A percentile compares a stretch with the other conserved stretches of the same genome.
Evolutionary conservation across 2,329 filamentous ascomycete genomes (phyloP).

Genomic region (Amauroascus verrucosus): DNA sequence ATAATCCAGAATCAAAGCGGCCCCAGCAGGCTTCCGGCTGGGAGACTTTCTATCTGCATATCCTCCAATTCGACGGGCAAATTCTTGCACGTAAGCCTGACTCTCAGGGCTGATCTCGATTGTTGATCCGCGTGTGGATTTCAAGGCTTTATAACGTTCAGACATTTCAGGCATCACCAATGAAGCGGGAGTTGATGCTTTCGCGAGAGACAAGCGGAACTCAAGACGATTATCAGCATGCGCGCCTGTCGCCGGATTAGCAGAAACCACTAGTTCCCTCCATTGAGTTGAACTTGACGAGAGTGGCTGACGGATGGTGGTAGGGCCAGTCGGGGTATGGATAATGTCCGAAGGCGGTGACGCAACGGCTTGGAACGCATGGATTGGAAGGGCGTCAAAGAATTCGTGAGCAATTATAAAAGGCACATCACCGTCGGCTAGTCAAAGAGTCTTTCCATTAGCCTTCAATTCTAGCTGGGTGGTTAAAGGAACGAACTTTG

Average conservation of each 20-base stretch:
- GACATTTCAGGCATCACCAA: slow-evolving; percentile 76
- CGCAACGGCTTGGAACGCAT: slow-evolving; percentile 74
- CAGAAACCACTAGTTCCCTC: slow-evolving; percentile 71
- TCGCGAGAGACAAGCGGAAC: slow-evolving; percentile 75
- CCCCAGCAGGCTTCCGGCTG: slow-evolving; percentile 55
- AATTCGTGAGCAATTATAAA: slow-evolving; percentile 97
- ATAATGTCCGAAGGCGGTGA: slow-evolving; percentile 40
- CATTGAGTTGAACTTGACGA: slow-evolving; percentile 50
- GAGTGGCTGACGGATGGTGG: slow-evolving; percentile 35
- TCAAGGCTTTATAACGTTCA: slow-evolving; percentile 65
- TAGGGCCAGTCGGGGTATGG: slow-evolving; percentile 40
- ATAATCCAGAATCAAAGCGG: slow-evolving; percentile 93
- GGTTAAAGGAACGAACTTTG: slow-evolving; percentile 42
- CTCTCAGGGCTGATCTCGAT: slow-evolving; percentile 89
- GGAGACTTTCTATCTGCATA: slow-evolving; percentile 19
- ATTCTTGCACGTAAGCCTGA: slow-evolving; percentile 65
- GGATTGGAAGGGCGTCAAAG: slow-evolving; percentile 94
- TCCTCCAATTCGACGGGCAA: slow-evolving; percentile 76
- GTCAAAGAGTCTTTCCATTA: background rate
- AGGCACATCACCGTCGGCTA: slow-evolving; percentile 60
- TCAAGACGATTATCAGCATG: slow-evolving; percentile 51
- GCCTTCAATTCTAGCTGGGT: slow-evolving; percentile 14
- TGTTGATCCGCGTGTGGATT: slow-evolving; percentile 55
- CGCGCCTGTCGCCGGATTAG: slow-evolving; percentile 49
- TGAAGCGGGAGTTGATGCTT: slow-evolving; percentile 67